Base-by-base conservation (phyloP, 2,329 filamentous ascomycete genomes). In the Clarireedia hainanense region DNA sequence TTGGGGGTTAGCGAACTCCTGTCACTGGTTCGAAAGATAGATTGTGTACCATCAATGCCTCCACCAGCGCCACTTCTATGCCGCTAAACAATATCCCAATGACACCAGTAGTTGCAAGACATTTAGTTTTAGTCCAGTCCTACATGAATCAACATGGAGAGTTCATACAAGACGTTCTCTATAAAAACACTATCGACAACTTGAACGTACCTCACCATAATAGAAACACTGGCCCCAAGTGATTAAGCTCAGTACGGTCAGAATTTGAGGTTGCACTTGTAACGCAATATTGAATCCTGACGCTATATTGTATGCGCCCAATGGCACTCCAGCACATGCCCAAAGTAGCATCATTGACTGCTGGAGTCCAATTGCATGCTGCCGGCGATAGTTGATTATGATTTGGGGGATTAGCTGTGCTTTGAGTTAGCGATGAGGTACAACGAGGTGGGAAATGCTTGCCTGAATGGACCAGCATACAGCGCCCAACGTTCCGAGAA, bases 281-380 rank as follows among this genome's bases (percentile, higher is more conserved):
- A 70, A 51, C 5, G 68, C 67, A 27, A 69, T 59, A 46, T 69
- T 70, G 56, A 70, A 69, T 30, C 64, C 55, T 6, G 57, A 60
- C 4, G 61, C 49, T 47, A 69, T 66, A 48, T 70, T 70, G 51
- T 63, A 76, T 63, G 62, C 70, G 2, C 85, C 85, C 0, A 88
- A 72, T 0, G 84, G 84, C 0, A 88, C 80, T 0, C 85, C 85
- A 1, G 85, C 85, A 71, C 76, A 80, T 0, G 83, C 81, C 78
- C 85, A 88, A 2, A 87, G 74, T 67, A 88, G 78, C 84, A 88
- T 88, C 84, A 88, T 87, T 0, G 81, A 80, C 0, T 80, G 77
- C 50, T 87, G 84, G 0, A 88, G 73, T 0, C 84, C 85, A 0
- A 74, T 78, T 1, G 84, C 83, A 72, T 86, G 76, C 66, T 87